These are phyloP conservation scores for Skeletonema marinoi DNA, from an alignment of 108 stramenopile genomes.

Conservation along the genomic window DNA sequence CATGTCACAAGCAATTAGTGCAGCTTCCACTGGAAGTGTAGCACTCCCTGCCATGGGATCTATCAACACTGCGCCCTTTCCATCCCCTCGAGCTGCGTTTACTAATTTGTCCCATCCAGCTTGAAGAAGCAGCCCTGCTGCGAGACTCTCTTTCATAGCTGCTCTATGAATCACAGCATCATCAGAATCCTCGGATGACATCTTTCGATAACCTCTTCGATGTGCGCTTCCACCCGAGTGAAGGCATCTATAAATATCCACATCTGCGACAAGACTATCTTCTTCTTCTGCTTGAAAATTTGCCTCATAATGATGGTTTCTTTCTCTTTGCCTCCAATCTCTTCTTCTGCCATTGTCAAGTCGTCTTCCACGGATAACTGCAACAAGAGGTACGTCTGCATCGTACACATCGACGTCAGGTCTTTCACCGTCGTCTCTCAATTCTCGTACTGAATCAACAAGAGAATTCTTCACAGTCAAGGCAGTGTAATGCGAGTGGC, in stretches of 20 bases:
- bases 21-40: conserved; percentile 74
- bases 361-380: conserved; percentile 51
- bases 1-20: conserved; percentile 75
- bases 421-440: conserved; percentile 63
- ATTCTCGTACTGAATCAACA: conserved; percentile 71
- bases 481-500: conserved; percentile 79
- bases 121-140: conserved; percentile 72
- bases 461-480: conserved; percentile 84
- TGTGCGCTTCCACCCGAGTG: conserved; percentile 74
- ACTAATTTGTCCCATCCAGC: conserved; percentile 69
- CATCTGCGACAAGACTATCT: conserved; percentile 51
- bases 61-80: conserved; percentile 41
- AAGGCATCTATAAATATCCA: conserved; percentile 69
- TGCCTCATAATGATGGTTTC: background rate
- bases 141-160: conserved; percentile 86
- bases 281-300: conserved; percentile 18
- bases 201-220: conserved; percentile 64
- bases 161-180: conserved; percentile 65
- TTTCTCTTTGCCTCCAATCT: conserved; percentile 8
- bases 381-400: conserved; percentile 80
- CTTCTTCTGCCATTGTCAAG: conserved; percentile 12
- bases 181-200: background rate
- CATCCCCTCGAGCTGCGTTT: conserved; percentile 38
- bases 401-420: conserved; percentile 74
- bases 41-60: conserved; percentile 89